Conservation (phyloP, 768 basidiomycete species). For the Tricholoma terreum region DNA sequence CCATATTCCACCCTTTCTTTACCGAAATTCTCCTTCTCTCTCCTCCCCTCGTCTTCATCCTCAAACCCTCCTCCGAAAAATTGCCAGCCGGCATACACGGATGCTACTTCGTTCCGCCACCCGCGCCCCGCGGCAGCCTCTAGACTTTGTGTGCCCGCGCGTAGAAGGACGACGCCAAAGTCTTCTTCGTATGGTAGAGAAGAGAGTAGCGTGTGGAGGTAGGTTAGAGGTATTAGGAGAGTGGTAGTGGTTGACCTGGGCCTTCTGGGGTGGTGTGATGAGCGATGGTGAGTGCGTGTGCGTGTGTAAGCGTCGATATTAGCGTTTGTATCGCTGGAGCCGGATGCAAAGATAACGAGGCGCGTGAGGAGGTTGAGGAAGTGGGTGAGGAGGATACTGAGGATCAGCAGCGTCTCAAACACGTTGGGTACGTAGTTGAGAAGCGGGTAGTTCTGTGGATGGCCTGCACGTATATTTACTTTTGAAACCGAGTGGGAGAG, state of each 20-base stretch:
- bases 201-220: slow-evolving; percentile 18
- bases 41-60: neutral
- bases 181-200: slow-evolving; percentile 64
- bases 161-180: slow-evolving; percentile 66
- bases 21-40: neutral
- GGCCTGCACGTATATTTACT: no score
- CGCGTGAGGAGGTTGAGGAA: slow-evolving; percentile 64
- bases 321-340: neutral
- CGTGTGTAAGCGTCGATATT: neutral
- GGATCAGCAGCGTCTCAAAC: slow-evolving; percentile 62
- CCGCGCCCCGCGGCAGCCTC: slow-evolving; percentile 73
- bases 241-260: neutral
- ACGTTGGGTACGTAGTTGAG: slow-evolving; percentile 73
- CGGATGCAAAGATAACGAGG: slow-evolving; percentile 45
- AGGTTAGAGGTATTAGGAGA: neutral
- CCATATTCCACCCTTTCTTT: slow-evolving; percentile 12
- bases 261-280: neutral
- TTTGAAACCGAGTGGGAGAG: slow-evolving; percentile 30
- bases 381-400: slow-evolving; percentile 56
- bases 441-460: slow-evolving; percentile 48
- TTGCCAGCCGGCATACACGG: slow-evolving; percentile 30
- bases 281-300: neutral
- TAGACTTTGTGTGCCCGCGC: slow-evolving; percentile 71
- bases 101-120: slow-evolving; percentile 70
- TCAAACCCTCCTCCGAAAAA: neutral